Evolutionary conservation across 306 rosid genomes (phyloP), one percentile per base, ranked within the genome.

Genomic region (Inga leiocalycina): DNA sequence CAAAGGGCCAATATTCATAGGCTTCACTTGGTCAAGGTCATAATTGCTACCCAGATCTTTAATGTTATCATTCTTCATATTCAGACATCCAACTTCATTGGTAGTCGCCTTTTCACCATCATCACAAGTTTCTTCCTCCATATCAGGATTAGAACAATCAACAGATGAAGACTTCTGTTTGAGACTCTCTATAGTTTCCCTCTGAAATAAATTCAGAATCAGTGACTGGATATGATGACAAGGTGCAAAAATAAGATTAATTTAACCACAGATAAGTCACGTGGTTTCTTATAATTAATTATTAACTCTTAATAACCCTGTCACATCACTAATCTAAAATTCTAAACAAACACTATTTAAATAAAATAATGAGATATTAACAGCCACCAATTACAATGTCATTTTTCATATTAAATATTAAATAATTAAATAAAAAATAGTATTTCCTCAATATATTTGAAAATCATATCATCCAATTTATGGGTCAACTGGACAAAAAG

Each of bases 121-220:
- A 75, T 75, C 88, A 61, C 81, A n/a, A 76, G 79, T 65, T 75
- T 80, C 86, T 78, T 83, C 76, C 39, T 64, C 30, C 76, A 62
- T 57, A 80, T 65, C 83, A 88, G 67, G 49, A 76, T 80, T 81
- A 82, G 85, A 86, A 86, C 71, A 71, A 80, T 83, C 86, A 71
- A 61, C 77, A 52, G 82, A 80, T 35, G 82, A 77, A 75, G 86
- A 69, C 80, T 86, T 86, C 65, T 74, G 84, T 62, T 71, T 43
- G 69, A 85, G 78, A 84, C 77, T 87, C 70, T 91, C 90, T 37
- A 67, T 70, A 54, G 76, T 56, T 77, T 90, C 90, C 67, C 82
- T 77, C 85, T 74, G 88, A 83, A 78, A 66, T 61, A 85, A 80
- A 73, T 89, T 90, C 86, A 86, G 76, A 83, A 69, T 61, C 71